Evolutionary conservation across 1,284 basidiomycete genomes (phyloP).

Genomic region (Cystobasidium pallidum): DNA sequence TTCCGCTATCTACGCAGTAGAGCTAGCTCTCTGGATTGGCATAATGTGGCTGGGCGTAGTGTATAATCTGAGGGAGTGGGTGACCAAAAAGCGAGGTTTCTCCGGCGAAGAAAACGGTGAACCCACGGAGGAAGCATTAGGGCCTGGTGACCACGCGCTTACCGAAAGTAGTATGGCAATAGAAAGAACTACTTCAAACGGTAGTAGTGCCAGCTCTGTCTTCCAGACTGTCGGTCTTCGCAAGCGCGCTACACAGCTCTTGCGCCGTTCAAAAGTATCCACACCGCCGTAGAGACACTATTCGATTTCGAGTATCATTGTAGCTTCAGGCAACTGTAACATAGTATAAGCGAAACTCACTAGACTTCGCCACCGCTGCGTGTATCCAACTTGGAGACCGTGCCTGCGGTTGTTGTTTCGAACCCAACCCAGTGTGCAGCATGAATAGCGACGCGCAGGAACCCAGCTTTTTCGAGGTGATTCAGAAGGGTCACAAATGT

Average conservation of each 20-base stretch:
- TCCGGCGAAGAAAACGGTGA: background rate
- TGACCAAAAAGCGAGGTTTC: background rate
- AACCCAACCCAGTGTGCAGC: background rate
- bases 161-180: background rate
- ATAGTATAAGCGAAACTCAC: background rate
- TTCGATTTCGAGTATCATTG: background rate
- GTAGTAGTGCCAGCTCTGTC: conserved; percentile 11
- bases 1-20: conserved; percentile 34
- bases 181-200: conserved; percentile 2
- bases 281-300: background rate
- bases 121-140: too few species aligned
- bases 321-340: background rate
- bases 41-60: conserved; percentile 23
- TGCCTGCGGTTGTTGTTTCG: background rate
- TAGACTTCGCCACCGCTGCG: background rate
- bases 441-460: conserved; percentile 11
- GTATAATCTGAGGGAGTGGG: conserved; percentile 31
- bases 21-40: conserved; percentile 41
- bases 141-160: too few species aligned
- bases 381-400: background rate
- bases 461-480: conserved; percentile 21
- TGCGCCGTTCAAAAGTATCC: background rate
- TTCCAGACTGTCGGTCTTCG: conserved; percentile 32
- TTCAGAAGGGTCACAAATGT: background rate
- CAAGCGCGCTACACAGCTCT: conserved; percentile 6